Evolutionary conservation across 495 filamentous ascomycete species (phyloP).

Genomic region (Aspergillus panamensis): DNA sequence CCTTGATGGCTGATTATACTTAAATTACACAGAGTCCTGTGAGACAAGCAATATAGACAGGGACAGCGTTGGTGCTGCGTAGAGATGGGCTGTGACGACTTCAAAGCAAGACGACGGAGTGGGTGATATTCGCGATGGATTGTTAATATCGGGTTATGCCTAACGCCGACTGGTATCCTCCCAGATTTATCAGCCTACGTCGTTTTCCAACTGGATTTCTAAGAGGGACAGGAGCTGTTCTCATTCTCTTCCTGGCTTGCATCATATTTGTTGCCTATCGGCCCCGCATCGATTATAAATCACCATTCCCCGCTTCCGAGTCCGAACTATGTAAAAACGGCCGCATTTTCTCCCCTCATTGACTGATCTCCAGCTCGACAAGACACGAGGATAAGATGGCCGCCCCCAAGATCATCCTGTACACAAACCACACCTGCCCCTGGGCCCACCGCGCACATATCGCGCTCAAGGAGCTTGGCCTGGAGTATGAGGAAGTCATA

Average conservation of each 20-base stretch:
- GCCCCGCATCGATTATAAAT: background rate
- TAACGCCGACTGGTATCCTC: no score
- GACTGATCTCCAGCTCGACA: background rate
- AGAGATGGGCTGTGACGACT: no score
- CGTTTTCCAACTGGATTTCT: no score
- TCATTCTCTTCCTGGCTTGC: background rate
- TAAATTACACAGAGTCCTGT: no score
- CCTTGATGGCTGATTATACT: no score
- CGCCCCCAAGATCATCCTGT: conserved; percentile 54
- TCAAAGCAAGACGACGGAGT: no score
- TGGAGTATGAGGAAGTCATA: conserved; percentile 75
- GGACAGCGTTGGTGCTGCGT: no score
- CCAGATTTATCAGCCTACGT: no score
- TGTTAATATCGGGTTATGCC: no score
- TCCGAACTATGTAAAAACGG: background rate
- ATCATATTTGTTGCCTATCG: background rate
- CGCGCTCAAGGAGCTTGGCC: conserved; percentile 63
- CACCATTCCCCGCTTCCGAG: background rate
- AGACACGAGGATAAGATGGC: conserved; percentile 26
- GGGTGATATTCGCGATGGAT: no score
- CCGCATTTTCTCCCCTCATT: background rate
- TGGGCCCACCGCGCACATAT: conserved; percentile 84
- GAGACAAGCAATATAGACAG: no score
- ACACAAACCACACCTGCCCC: conserved; percentile 75
- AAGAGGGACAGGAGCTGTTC: no score